Conservation (phyloP, 2,329 filamentous ascomycete genomes). For the Xylariaceae sp. region DNA sequence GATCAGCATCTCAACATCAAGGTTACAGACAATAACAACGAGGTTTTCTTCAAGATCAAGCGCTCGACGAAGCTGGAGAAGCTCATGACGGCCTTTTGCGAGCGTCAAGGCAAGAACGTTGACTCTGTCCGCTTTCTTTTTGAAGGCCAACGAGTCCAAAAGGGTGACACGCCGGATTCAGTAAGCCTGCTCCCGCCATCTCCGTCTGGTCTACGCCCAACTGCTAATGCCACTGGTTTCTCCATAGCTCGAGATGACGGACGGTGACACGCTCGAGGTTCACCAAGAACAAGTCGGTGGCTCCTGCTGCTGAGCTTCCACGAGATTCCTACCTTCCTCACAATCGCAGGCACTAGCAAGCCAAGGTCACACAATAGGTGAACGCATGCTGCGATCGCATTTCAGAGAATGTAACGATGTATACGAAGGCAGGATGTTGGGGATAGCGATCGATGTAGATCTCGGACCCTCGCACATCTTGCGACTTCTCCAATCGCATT, state of each 20-base stretch:
- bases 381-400: too few species aligned
- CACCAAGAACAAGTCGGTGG: conserved; percentile 98
- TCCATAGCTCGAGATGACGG: conserved; percentile 85
- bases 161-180: conserved; percentile 82
- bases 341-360: too few species aligned
- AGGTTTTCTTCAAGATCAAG: conserved; percentile 99
- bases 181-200: conserved; percentile 54
- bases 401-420: too few species aligned
- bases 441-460: background rate
- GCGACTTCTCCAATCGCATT: background rate
- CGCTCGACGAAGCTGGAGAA: conserved; percentile 92
- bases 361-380: too few species aligned
- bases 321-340: conserved; percentile 23
- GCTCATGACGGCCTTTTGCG: conserved; percentile 97
- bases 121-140: conserved; percentile 90
- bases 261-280: conserved; percentile 93
- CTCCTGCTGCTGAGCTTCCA: conserved; percentile 9
- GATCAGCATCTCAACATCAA: conserved; percentile 95
- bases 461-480: background rate
- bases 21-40: conserved; percentile 98
- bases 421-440: too few species aligned
- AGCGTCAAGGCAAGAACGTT: conserved; percentile 84
- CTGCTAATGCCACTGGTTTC: background rate
- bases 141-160: conserved; percentile 88
- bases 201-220: conserved; percentile 1